Percentiles rank a stretch among this genome's conserved stretches.
These are phyloP conservation scores for Pharnaceum exiguum DNA, from an alignment of 148 eudicot genomes.

Conservation along the genomic window DNA sequence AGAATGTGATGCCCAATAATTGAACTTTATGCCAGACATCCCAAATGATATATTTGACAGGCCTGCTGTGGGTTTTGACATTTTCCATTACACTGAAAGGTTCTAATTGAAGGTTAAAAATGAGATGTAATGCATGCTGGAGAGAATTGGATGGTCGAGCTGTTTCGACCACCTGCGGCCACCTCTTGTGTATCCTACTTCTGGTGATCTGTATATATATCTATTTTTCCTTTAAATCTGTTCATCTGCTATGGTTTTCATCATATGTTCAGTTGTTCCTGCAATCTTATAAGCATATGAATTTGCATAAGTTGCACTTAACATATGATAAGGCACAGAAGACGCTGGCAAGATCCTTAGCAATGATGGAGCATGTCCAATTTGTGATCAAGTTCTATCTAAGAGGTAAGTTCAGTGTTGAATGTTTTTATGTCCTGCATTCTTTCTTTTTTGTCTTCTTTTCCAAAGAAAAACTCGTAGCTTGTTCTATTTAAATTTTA, in stretches of 20 bases:
- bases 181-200: conserved; percentile 74
- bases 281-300: neutral
- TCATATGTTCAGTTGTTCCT: neutral
- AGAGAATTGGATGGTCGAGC: conserved; percentile 93
- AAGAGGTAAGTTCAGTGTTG: conserved; percentile 49
- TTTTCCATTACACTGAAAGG: conserved; percentile 10
- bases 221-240: neutral
- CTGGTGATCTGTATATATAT: neutral
- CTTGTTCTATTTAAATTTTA: neutral
- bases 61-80: conserved; percentile 3
- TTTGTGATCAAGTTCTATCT: conserved; percentile 92
- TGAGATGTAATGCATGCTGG: conserved; percentile 99
- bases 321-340: conserved; percentile 56
- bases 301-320: conserved; percentile 34
- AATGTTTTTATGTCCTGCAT: neutral
- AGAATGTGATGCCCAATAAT: too few species aligned
- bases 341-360: conserved; percentile 82
- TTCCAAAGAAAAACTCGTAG: neutral
- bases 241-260: neutral
- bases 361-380: conserved; percentile 86
- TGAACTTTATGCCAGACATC: too few species aligned
- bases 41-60: too few species aligned
- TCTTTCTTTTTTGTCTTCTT: neutral
- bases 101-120: conserved; percentile 34
- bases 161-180: conserved; percentile 83